Conservation (phyloP, 2,329 filamentous ascomycete genomes). For the Peltaster fructicola region DNA sequence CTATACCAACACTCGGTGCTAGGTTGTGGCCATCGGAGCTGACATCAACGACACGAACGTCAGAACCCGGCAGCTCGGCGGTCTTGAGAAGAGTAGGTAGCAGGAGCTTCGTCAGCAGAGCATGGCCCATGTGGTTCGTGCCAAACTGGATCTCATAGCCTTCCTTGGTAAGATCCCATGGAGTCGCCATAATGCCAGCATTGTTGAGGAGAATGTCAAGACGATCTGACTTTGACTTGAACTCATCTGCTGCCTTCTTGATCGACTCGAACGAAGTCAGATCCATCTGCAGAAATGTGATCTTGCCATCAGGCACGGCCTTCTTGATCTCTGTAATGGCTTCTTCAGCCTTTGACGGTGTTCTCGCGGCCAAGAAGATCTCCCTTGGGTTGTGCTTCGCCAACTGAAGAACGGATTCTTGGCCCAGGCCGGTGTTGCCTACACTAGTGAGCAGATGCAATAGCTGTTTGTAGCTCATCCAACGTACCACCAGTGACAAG, state of each 20-base stretch:
- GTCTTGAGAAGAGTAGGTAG: conserved; percentile 27
- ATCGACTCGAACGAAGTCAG: conserved; percentile 34
- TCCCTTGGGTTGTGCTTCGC: conserved; percentile 25
- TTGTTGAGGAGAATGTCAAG: conserved; percentile 5
- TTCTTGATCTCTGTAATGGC: conserved; percentile 24
- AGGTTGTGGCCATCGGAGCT: conserved; percentile 16
- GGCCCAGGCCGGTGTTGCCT: conserved; percentile 30
- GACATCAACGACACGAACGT: conserved; percentile 30
- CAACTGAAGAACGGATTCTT: conserved; percentile 27
- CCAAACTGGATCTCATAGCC: conserved; percentile 35
- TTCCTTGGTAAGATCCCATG: conserved; percentile 24
- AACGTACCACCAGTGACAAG: conserved; percentile 24
- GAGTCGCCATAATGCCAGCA: conserved; percentile 22
- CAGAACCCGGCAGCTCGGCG: conserved; percentile 16
- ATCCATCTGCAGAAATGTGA: conserved; percentile 31
- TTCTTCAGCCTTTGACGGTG: conserved; percentile 22
- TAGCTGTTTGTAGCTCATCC: neutral
- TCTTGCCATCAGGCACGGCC: conserved; percentile 17
- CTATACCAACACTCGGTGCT: conserved; percentile 10
- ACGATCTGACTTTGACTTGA: too few species aligned
- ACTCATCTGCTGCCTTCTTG: conserved; percentile 25
- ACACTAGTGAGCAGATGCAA: neutral
- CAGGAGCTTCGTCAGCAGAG: conserved; percentile 29
- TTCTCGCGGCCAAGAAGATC: conserved; percentile 32
- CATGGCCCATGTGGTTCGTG: conserved; percentile 34